phyloP scores from a whole-genome alignment of 768 basidiomycete species.

The Sutorius australiensis region DNA sequence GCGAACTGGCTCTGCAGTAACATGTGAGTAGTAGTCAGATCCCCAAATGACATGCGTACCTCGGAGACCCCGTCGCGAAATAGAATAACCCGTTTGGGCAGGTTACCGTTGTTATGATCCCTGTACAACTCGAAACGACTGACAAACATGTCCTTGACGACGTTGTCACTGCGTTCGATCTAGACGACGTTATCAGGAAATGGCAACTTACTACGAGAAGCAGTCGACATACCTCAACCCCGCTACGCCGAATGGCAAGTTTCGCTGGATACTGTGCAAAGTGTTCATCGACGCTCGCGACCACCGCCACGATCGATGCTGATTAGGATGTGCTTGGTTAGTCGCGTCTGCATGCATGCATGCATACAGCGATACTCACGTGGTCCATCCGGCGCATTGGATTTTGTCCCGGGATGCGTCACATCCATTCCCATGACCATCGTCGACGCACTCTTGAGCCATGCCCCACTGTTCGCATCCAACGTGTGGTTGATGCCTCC shows the following conservation, averaged over 20 bases:
- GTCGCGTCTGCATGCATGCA: not conserved
- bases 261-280: slow-evolving; percentile 49
- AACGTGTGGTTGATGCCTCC: slow-evolving; percentile 51
- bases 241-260: slow-evolving; percentile 46
- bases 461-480: slow-evolving; percentile 35
- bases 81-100: slow-evolving; percentile 45
- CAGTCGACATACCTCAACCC: slow-evolving; percentile 55
- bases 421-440: slow-evolving; percentile 63
- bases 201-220: not conserved
- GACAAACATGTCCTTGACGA: slow-evolving; percentile 44
- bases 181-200: not conserved
- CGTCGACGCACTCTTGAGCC: slow-evolving; percentile 41
- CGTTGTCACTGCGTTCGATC: slow-evolving; percentile 30
- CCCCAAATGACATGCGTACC: slow-evolving; percentile 34
- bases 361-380: slow-evolving; percentile 19
- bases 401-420: slow-evolving; percentile 66
- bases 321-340: not conserved
- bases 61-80: slow-evolving; percentile 78
- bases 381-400: slow-evolving; percentile 50
- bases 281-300: slow-evolving; percentile 43
- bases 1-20: slow-evolving; percentile 42
- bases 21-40: not conserved
- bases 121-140: slow-evolving; percentile 42
- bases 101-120: slow-evolving; percentile 27
- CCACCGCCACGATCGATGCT: slow-evolving; percentile 53